A percentile compares a stretch with the other conserved stretches of the same genome.
phyloP scores from a whole-genome alignment of 768 basidiomycete genomes.

The Rhizopogon rudus region DNA sequence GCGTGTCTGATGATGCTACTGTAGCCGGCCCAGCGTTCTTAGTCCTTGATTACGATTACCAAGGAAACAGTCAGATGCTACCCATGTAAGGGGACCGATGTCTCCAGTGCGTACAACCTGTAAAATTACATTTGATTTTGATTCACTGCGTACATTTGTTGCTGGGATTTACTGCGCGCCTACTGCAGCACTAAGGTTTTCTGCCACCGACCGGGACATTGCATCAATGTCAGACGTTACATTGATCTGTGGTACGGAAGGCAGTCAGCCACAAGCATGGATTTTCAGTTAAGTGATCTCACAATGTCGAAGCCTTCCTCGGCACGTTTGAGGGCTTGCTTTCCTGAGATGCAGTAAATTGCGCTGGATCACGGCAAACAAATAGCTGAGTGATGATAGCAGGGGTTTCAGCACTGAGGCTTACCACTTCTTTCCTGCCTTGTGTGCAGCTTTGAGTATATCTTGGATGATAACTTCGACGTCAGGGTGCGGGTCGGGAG shows the following conservation, averaged over 20 bases:
- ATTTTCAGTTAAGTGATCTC: conserved; percentile 15
- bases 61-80: neutral
- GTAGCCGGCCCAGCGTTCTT: conserved; percentile 55
- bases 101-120: neutral
- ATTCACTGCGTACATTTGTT: neutral
- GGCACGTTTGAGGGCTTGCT: conserved; percentile 38
- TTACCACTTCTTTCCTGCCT: conserved; percentile 62
- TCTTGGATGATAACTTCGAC: conserved; percentile 56
- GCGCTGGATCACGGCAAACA: conserved; percentile 29
- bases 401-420: conserved; percentile 2
- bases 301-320: conserved; percentile 52
- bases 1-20: conserved; percentile 40
- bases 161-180: conserved; percentile 2
- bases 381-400: neutral
- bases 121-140: neutral
- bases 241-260: conserved; percentile 37
- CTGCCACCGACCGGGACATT: conserved; percentile 31
- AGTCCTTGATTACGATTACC: conserved; percentile 29
- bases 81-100: neutral
- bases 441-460: conserved; percentile 46
- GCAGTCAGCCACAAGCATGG: conserved; percentile 1
- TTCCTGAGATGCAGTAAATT: conserved; percentile 43
- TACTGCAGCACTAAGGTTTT: conserved; percentile 17
- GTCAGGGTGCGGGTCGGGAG: conserved; percentile 60
- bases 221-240: conserved; percentile 41